Conservation (phyloP, 2,329 filamentous ascomycete species). For the Blumeria graminis region DNA sequence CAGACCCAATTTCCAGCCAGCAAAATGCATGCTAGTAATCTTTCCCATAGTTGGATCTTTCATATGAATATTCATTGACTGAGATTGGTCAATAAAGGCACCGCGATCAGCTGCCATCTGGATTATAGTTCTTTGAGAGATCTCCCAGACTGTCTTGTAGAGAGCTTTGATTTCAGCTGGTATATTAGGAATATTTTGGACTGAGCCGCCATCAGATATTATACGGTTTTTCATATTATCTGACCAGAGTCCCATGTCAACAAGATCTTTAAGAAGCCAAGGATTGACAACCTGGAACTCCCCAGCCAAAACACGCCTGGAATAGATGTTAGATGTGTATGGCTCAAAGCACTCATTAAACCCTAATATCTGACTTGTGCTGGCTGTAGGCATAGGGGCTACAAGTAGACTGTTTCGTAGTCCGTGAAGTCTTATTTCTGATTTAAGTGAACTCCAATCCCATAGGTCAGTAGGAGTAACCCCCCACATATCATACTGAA, state of each 20-base stretch:
- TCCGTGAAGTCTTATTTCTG: constrained; percentile 76
- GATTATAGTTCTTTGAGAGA: constrained; percentile 81
- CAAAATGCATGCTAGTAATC: constrained; percentile 98
- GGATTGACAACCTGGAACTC: constrained; percentile 99
- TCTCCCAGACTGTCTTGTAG: constrained; percentile 99
- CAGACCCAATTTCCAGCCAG: constrained; percentile 94
- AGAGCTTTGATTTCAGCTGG: constrained; percentile 85
- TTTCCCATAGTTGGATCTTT: constrained; percentile 99
- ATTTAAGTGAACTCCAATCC: constrained; percentile 84
- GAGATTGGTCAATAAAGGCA: constrained; percentile 96
- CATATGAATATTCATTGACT: constrained; percentile 98
- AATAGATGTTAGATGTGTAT: constrained; percentile 99
- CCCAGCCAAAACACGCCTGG: constrained; percentile 85
- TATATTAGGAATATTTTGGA: constrained; percentile 94
- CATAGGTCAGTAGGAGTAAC: constrained; percentile 82
- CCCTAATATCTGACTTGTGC: constrained; percentile 89
- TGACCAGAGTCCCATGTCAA: constrained; percentile 94
- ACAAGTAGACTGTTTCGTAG: constrained; percentile 87
- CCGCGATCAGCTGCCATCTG: constrained; percentile 97
- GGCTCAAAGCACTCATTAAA: constrained; percentile 99
- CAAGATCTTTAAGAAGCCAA: constrained; percentile 92
- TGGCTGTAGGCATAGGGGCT: constrained; percentile 94
- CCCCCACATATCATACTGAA: constrained; percentile 98
- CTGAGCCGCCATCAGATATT: constrained; percentile 85
- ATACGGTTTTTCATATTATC: constrained; percentile 99